Conservation (phyloP, 768 basidiomycete species). For the Tulasnella sp. region DNA sequence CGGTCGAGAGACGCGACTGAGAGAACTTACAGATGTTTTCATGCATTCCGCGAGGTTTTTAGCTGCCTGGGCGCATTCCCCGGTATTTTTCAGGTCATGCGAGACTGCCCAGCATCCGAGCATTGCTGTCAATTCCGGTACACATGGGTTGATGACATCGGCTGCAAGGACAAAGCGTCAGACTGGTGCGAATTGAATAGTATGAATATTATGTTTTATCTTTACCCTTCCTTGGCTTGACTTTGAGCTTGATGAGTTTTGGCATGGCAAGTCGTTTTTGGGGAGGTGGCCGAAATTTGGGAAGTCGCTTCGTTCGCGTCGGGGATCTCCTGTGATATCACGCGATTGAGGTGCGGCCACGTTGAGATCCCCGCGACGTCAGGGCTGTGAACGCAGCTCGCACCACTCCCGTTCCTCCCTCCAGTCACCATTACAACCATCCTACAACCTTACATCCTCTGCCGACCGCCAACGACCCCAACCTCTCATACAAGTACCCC, state of each 20-base stretch:
- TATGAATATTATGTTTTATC: not conserved
- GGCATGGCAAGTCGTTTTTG: slow-evolving; percentile 2
- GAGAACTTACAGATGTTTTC: slow-evolving; percentile 67
- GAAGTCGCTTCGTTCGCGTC: not conserved
- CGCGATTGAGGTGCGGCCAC: not conserved
- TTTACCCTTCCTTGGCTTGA: slow-evolving; percentile 70
- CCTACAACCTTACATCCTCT: not conserved
- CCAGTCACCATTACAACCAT: not conserved
- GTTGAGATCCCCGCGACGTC: slow-evolving; percentile 20
- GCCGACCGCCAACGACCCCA: not conserved
- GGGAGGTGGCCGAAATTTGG: slow-evolving; percentile 6
- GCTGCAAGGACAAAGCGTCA: slow-evolving; percentile 34
- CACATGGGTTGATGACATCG: slow-evolving; percentile 55
- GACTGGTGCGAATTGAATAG: too few species aligned
- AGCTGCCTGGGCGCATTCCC: slow-evolving; percentile 56
- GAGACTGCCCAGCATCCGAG: slow-evolving; percentile 83
- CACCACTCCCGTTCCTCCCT: slow-evolving; percentile 5
- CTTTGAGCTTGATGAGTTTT: slow-evolving; percentile 65
- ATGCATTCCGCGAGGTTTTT: slow-evolving; percentile 72
- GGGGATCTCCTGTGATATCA: slow-evolving; percentile 17
- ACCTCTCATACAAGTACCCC: not conserved
- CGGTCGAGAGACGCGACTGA: not conserved
- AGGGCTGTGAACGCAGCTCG: slow-evolving; percentile 8
- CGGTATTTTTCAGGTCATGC: slow-evolving; percentile 54
- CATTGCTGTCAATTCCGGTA: slow-evolving; percentile 68